Evolutionary conservation across 345 rosid species (phyloP).

Genomic region (Rhodamnia argentea): DNA sequence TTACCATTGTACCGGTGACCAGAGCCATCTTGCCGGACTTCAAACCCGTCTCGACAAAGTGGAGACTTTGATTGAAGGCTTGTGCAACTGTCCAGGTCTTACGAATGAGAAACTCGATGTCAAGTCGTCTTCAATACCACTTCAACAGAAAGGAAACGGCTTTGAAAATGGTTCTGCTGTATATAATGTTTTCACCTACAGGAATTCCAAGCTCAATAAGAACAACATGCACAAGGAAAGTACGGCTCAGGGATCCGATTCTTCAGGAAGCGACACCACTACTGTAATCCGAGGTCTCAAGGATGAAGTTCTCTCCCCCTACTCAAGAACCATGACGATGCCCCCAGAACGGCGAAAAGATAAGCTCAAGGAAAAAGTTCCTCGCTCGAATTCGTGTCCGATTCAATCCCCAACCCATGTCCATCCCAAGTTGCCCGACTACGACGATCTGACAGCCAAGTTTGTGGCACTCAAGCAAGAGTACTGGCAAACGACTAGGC

Average conservation of each 20-base stretch:
- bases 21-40: not conserved
- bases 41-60: not conserved
- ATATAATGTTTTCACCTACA: slow-evolving; percentile 7
- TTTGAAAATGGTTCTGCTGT: slow-evolving; percentile 4
- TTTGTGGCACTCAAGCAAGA: slow-evolving; percentile 57
- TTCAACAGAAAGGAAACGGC: slow-evolving; percentile 7
- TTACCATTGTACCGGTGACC: not conserved
- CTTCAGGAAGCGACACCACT: not conserved
- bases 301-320: slow-evolving; percentile 11
- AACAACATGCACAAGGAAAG: not conserved
- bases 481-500: slow-evolving; percentile 4
- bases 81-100: not conserved
- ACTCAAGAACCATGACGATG: slow-evolving; percentile 44
- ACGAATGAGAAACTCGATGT: not conserved
- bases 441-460: slow-evolving; percentile 63
- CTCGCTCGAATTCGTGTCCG: slow-evolving; percentile 30
- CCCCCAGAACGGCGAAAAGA: slow-evolving; percentile 32
- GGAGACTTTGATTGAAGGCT: not conserved
- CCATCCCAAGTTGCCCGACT: slow-evolving; percentile 88
- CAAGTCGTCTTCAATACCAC: not conserved
- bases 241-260: not conserved
- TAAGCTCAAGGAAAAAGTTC: not conserved
- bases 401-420: slow-evolving; percentile 39
- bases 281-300: not conserved
- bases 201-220: not conserved